Evolutionary conservation across 371 early-diverging fungal species (phyloP).

Genomic region (Mortierella sp.): DNA sequence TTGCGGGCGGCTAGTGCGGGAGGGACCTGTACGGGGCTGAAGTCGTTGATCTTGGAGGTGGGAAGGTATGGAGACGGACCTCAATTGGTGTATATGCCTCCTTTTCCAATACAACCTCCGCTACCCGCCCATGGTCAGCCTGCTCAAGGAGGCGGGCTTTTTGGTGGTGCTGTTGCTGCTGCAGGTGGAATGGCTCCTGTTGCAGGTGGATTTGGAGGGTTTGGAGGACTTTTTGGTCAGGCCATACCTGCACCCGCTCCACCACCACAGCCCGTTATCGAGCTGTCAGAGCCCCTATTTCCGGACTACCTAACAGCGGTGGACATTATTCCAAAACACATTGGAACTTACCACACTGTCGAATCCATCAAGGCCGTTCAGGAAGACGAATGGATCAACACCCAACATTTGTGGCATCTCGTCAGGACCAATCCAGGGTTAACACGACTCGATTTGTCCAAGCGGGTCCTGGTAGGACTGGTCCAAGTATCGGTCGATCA

Average conservation of each 20-base stretch:
- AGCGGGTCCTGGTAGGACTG: background rate
- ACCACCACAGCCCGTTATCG: background rate
- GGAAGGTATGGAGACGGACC: background rate
- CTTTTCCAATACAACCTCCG: background rate
- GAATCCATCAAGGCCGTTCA: background rate
- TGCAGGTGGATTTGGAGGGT: background rate
- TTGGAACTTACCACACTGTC: background rate
- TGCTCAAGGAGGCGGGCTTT: background rate
- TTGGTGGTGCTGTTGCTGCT: background rate
- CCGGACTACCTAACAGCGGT: background rate
- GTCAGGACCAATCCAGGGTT: background rate
- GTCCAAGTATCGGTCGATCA: background rate
- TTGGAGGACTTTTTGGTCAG: background rate
- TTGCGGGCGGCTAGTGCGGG: background rate
- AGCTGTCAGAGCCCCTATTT: background rate
- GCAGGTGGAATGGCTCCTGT: background rate
- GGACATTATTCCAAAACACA: background rate
- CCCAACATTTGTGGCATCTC: background rate
- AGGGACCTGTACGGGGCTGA: background rate
- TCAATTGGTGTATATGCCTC: background rate
- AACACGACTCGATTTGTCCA: background rate
- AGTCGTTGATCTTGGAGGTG: background rate
- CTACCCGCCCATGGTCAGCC: background rate
- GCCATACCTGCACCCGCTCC: background rate
- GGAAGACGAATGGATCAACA: background rate